phyloP scores from a whole-genome alignment of 2,329 filamentous ascomycete species.

The Pseudocercospora cruenta region DNA sequence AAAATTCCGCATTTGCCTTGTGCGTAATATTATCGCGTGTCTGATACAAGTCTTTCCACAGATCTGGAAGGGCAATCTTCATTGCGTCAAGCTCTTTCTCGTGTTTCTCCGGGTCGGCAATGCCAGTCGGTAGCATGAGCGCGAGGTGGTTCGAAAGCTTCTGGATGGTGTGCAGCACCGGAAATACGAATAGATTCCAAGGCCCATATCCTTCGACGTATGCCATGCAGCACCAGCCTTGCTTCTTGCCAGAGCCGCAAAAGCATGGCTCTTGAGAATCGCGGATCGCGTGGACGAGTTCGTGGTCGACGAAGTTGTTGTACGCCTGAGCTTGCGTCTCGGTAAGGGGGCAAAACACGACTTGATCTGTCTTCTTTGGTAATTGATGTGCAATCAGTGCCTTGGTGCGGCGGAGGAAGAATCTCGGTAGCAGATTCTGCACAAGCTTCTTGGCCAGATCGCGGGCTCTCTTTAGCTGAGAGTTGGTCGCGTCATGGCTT shows the following conservation, averaged over 20 bases:
- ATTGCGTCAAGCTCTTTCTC: conserved; percentile 76
- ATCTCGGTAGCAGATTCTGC: conserved; percentile 81
- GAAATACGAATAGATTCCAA: conserved; percentile 82
- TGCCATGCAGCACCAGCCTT: conserved; percentile 79
- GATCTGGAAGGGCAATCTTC: conserved; percentile 71
- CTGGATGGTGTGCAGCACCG: conserved; percentile 77
- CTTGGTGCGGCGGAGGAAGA: conserved; percentile 93
- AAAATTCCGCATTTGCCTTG: conserved; percentile 85
- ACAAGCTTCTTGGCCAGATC: conserved; percentile 83
- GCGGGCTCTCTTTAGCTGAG: conserved; percentile 79
- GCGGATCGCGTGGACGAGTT: conserved; percentile 70
- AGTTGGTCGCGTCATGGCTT: conserved; percentile 84
- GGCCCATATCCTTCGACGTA: conserved; percentile 63
- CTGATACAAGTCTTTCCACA: conserved; percentile 73
- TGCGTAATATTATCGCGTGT: conserved; percentile 78
- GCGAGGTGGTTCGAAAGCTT: conserved; percentile 94
- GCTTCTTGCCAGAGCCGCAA: conserved; percentile 69
- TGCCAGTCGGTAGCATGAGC: conserved; percentile 72
- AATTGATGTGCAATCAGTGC: conserved; percentile 87
- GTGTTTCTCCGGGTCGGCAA: conserved; percentile 72
- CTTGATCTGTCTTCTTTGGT: conserved; percentile 90
- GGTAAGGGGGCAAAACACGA: conserved; percentile 93
- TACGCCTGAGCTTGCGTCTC: conserved; percentile 81
- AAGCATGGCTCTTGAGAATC: conserved; percentile 68
- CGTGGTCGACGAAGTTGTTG: conserved; percentile 74